Conservation (phyloP, 257 asterid species). For the Scutellaria baicalensis region DNA sequence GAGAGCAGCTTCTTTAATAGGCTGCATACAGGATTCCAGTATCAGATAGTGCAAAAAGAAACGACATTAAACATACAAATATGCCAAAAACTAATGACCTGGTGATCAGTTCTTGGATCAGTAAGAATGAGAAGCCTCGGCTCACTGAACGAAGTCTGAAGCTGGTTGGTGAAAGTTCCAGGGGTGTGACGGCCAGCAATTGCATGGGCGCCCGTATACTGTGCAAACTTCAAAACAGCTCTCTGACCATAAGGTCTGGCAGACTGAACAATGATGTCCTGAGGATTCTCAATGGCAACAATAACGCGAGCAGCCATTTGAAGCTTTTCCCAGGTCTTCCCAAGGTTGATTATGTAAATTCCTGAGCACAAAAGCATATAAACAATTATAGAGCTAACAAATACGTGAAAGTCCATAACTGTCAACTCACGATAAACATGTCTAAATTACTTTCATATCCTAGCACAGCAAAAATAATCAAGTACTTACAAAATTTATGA, state of each 20-base stretch:
- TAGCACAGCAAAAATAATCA: too few species aligned
- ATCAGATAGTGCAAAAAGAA: too few species aligned
- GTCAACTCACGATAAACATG: background rate
- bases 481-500: too few species aligned
- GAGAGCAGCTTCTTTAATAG: conserved; percentile 49
- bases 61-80: background rate
- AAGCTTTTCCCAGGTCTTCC: conserved; percentile 44
- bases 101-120: conserved; percentile 40
- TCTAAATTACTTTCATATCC: background rate
- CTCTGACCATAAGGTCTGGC: conserved; percentile 48
- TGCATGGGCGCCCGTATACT: conserved; percentile 33
- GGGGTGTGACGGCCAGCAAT: conserved; percentile 50
- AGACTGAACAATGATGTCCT: conserved; percentile 43
- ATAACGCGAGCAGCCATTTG: conserved; percentile 44
- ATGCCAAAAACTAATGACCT: conserved; percentile 4
- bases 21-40: conserved; percentile 19
- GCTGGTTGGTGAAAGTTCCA: conserved; percentile 37
- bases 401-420: background rate
- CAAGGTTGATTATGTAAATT: conserved; percentile 36
- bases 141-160: conserved; percentile 38
- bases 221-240: conserved; percentile 43
- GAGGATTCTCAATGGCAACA: conserved; percentile 40
- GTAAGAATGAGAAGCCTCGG: conserved; percentile 37
- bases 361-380: conserved; percentile 8
- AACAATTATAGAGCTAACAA: background rate